Conservation (phyloP, 768 basidiomycete genomes). For the Leccinellum albellum region DNA sequence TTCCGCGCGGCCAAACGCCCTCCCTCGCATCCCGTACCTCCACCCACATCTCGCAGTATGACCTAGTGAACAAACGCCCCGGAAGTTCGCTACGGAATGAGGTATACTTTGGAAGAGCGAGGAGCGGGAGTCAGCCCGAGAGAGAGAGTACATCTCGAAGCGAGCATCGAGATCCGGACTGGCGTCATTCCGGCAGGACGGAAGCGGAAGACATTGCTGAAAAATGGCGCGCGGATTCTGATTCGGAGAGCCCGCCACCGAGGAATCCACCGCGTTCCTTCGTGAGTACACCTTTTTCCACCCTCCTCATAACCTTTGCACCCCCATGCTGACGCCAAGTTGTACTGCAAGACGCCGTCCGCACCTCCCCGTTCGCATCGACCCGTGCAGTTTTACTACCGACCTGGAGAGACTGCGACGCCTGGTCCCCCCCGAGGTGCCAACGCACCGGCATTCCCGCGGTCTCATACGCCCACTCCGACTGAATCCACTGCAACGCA, state of each 20-base stretch:
- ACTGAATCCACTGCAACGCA: conserved; percentile 4
- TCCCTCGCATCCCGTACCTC: conserved; percentile 28
- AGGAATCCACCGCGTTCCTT: conserved; percentile 16
- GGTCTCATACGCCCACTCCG: conserved; percentile 14
- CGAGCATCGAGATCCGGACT: conserved; percentile 15
- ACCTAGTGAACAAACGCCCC: conserved; percentile 26
- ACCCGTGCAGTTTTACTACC: conserved; percentile 18
- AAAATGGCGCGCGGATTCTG: conserved; percentile 31
- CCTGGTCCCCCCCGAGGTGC: conserved; percentile 24
- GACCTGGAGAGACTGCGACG: conserved; percentile 31
- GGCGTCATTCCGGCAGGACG: conserved; percentile 17
- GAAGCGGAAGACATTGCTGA: conserved; percentile 27
- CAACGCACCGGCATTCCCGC: conserved; percentile 4
- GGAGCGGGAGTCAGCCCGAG: conserved; percentile 26
- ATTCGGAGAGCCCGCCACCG: conserved; percentile 12
- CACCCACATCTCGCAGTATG: conserved; percentile 31
- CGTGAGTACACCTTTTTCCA: conserved; percentile 12
- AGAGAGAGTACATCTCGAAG: conserved; percentile 16
- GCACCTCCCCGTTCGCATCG: conserved; percentile 9
- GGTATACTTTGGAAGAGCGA: conserved; percentile 12
- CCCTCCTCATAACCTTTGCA: neutral
- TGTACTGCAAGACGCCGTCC: conserved; percentile 14
- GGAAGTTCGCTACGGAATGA: conserved; percentile 27
- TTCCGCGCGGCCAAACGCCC: conserved; percentile 14
- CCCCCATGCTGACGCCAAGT: conserved; percentile 3